Evolutionary conservation across 2,329 filamentous ascomycete species (phyloP), one percentile per base, ranked within the genome.

Genomic region (Alternaria viburni): DNA sequence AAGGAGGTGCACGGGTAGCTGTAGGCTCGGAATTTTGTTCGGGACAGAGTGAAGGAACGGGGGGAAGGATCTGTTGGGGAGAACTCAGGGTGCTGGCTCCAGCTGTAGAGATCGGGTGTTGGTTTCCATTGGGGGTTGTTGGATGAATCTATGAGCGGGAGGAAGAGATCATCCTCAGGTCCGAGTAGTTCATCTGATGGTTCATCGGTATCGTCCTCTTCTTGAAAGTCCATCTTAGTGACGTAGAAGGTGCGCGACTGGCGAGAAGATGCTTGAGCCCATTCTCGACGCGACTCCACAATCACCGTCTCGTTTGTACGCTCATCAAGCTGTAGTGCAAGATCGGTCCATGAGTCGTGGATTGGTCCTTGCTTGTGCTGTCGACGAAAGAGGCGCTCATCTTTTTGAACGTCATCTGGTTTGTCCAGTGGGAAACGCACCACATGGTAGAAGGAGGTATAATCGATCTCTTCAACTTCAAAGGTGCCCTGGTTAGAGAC

Each of bases 261-360:
- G 23, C 84, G 85, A 60, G 88, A 89, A 21, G 28, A 71, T 3
- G 84, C 85, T 51, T 83, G 73, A 10, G 80, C 82, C 88, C 89
- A 93, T 75, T 93, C 91, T 26, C 88, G 89, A 13, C 91, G 85
- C 28, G 86, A 86, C 76, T 94, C 91, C 1, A 92, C 78, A 17
- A 92, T 88, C 54, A 86, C 82, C 1, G 91, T 78, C 13, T 83
- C 77, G 1, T 88, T 87, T 0, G 86, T 89, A 11, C 71, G 70
- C 62, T 92, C 88, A 62, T 92, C 87, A 32, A 82, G 83, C 26
- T 87, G 84, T 1, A 93, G 80, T 5, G 85, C 85, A 4, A 94
- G 80, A 61, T 88, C 87, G 0, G 87, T 90, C 91, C 91, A 94
- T 3, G 90, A 86, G 69, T 93, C 89, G 68, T 93, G 90, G 15